phyloP scores from a whole-genome alignment of 176 grass and related monocot genomes.

The Leersia perrieri region DNA sequence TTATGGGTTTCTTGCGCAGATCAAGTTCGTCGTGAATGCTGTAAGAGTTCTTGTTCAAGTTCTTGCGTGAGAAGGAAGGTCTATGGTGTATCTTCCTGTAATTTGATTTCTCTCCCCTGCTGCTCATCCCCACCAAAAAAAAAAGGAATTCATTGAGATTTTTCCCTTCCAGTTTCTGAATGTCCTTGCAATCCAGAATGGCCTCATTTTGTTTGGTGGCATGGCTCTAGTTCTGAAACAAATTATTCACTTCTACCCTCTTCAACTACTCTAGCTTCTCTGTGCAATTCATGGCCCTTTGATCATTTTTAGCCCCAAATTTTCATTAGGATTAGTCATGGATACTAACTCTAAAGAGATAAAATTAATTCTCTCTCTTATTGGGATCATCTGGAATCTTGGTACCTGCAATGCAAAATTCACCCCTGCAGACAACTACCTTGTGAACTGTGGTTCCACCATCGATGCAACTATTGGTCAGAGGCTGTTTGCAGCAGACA shows the following conservation, averaged over 20 bases:
- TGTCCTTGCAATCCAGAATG: neutral
- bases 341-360: neutral
- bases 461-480: constrained; percentile 22
- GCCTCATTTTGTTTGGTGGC: neutral
- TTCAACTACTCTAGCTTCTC: neutral
- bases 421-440: constrained; percentile 74
- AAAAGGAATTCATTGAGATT: neutral
- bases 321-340: constrained; percentile 8
- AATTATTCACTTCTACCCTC: neutral
- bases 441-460: constrained; percentile 72
- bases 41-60: neutral
- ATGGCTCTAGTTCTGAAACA: neutral
- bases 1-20: constrained; percentile 18
- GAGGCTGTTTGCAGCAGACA: constrained; percentile 58
- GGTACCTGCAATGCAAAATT: constrained; percentile 55
- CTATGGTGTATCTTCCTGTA: neutral
- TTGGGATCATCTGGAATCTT: constrained; percentile 17
- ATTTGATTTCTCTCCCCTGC: neutral
- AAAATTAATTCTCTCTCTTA: neutral
- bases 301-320: neutral
- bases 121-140: neutral
- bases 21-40: constrained; percentile 14
- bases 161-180: neutral
- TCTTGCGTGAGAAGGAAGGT: constrained; percentile 7
- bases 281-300: neutral